phyloP scores from a whole-genome alignment of 2,329 filamentous ascomycete genomes.

The Neofusicoccum ribis region DNA sequence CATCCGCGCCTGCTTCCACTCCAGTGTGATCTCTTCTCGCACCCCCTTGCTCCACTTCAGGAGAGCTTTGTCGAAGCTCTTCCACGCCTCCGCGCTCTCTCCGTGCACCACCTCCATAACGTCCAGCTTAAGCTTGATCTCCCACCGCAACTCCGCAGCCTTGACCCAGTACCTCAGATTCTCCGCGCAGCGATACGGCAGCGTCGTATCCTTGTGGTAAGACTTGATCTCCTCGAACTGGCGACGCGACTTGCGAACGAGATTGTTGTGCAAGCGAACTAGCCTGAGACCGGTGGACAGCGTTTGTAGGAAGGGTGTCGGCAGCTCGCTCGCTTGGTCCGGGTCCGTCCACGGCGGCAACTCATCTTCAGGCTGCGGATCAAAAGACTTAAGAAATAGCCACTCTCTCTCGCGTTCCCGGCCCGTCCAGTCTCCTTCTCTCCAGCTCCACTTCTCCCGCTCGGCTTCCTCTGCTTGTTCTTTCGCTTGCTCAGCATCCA shows the following conservation, averaged over 20 bases:
- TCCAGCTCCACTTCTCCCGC: slow-evolving; percentile 77
- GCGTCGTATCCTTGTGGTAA: slow-evolving; percentile 89
- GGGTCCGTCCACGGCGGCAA: slow-evolving; percentile 68
- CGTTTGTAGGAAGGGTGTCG: slow-evolving; percentile 71
- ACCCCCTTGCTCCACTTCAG: slow-evolving; percentile 81
- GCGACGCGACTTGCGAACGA: slow-evolving; percentile 79
- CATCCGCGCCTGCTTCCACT: slow-evolving; percentile 57
- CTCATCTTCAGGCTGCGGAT: slow-evolving; percentile 52
- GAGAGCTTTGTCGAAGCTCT: slow-evolving; percentile 78
- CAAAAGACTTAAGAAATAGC: slow-evolving; percentile 77
- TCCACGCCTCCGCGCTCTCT: slow-evolving; percentile 69
- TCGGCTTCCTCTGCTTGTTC: slow-evolving; percentile 73
- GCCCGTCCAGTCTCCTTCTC: slow-evolving; percentile 70
- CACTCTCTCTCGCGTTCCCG: slow-evolving; percentile 76
- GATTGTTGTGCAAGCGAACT: slow-evolving; percentile 84
- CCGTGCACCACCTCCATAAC: slow-evolving; percentile 84
- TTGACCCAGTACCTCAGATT: slow-evolving; percentile 97
- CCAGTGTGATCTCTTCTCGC: slow-evolving; percentile 76
- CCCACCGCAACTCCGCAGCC: slow-evolving; percentile 91
- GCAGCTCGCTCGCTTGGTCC: slow-evolving; percentile 53
- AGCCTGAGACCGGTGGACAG: slow-evolving; percentile 80
- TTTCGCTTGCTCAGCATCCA: slow-evolving; percentile 73
- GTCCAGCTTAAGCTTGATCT: slow-evolving; percentile 77
- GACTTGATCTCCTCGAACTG: slow-evolving; percentile 86
- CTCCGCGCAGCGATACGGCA: slow-evolving; percentile 90